Evolutionary conservation across 2,329 filamentous ascomycete species (phyloP).

Genomic region (Aureobasidium subglaciale): DNA sequence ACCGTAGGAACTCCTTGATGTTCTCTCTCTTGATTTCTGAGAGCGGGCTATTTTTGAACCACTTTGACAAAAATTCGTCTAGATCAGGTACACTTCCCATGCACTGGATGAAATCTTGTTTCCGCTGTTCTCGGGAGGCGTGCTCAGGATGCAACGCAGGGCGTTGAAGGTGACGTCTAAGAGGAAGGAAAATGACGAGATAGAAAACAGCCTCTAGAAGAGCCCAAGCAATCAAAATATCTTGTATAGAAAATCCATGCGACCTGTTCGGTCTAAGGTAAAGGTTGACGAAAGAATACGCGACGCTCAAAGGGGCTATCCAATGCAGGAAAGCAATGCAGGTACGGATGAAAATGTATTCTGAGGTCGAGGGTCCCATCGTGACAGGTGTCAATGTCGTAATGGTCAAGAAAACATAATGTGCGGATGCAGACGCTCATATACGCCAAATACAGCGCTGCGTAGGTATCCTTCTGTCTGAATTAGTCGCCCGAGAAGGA

Average conservation of each 20-base stretch:
- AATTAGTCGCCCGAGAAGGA: too few relatives aligned
- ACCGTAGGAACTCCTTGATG: slow-evolving; percentile 57
- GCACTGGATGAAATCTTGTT: slow-evolving; percentile 51
- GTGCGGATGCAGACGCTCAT: too few relatives aligned
- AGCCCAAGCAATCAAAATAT: slow-evolving; percentile 29
- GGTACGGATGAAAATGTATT: slow-evolving; percentile 3
- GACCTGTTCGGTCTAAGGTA: too few relatives aligned
- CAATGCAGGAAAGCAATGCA: neutral
- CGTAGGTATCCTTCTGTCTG: too few relatives aligned
- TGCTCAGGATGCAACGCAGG: slow-evolving; percentile 45
- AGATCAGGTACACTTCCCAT: slow-evolving; percentile 48
- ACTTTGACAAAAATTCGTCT: slow-evolving; percentile 52
- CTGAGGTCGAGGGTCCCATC: neutral
- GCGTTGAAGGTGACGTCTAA: slow-evolving; percentile 44
- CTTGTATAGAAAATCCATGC: too few relatives aligned
- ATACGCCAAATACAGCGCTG: too few relatives aligned
- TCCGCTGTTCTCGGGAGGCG: slow-evolving; percentile 42
- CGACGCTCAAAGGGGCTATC: neutral
- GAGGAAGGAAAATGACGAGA: slow-evolving; percentile 47
- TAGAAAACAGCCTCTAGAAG: slow-evolving; percentile 50
- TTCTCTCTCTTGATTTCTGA: slow-evolving; percentile 60
- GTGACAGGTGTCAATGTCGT: too few relatives aligned
- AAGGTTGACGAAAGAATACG: too few relatives aligned
- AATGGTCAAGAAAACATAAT: too few relatives aligned
- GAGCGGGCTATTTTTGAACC: slow-evolving; percentile 57